These are phyloP conservation scores for Citrus maxima DNA, from an alignment of 345 rosid genomes.

Conservation along the genomic window DNA sequence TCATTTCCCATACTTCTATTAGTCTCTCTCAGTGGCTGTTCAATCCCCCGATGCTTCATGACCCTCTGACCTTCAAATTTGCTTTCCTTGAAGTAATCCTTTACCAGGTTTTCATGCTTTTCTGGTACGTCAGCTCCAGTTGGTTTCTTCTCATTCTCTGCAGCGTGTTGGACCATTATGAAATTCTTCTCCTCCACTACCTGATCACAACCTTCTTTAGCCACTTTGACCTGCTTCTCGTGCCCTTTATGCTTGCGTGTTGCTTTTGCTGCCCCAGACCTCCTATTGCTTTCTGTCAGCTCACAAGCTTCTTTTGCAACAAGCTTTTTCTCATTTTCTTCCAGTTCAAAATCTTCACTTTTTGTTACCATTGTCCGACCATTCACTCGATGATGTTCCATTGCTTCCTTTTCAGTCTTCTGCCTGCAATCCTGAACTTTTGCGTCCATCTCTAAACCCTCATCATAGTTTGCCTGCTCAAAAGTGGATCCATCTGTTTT, in stretches of 20 bases:
- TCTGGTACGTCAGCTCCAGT: conserved; percentile 28
- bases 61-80: conserved; percentile 27
- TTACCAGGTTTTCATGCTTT: conserved; percentile 32
- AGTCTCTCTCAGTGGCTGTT: conserved; percentile 27
- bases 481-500: conserved; percentile 44
- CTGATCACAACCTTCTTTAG: conserved; percentile 32
- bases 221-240: conserved; percentile 32
- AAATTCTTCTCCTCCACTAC: conserved; percentile 37
- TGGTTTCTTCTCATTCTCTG: conserved; percentile 36
- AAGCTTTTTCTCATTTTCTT: conserved; percentile 26
- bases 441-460: conserved; percentile 20
- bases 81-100: conserved; percentile 28
- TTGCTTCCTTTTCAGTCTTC: conserved; percentile 35
- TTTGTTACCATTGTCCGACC: conserved; percentile 29
- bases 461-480: conserved; percentile 38
- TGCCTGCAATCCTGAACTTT: conserved; percentile 32
- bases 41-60: conserved; percentile 27
- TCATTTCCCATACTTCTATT: conserved; percentile 28
- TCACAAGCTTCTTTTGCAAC: conserved; percentile 25
- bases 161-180: conserved; percentile 21
- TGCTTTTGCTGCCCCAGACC: conserved; percentile 34
- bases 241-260: conserved; percentile 27
- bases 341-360: conserved; percentile 33
- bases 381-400: conserved; percentile 30
- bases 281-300: conserved; percentile 17